Base-by-base conservation (phyloP, 1,284 basidiomycete genomes). In the Paramarasmius palmivorus region DNA sequence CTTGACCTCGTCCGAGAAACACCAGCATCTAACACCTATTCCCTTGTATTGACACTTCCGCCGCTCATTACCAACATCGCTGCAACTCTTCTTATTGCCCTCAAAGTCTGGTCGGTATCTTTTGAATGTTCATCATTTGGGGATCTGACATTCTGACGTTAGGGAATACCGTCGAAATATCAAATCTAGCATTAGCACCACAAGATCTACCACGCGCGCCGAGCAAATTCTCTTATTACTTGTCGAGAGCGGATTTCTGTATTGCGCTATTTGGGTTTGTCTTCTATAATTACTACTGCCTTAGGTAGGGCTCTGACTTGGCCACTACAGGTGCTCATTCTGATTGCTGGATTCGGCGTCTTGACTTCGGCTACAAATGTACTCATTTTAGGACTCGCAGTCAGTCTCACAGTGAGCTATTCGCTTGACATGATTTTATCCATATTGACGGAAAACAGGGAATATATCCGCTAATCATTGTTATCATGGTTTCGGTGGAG, bases 401-500 rank as follows among this genome's bases (percentile, higher is more conserved):
- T 54, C 23, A 54, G 52, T 32, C 46, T 54, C 40, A 54, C 52
- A 37, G 46, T 54, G 14, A 39, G 52, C 49, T 35, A 40, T 10
- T 19, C 29, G 15, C 5, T 22, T 12, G 36, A 51, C 26, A 8
- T 7, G 10, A 25, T 38, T 17, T 9, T 36, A 17, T 6, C 17
- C 23, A 32, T 44, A 51, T 23, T 5, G 10, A 44, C 22, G 29
- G 29, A 32, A 4, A 12, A n/a, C 32, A 56, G 54, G 54, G 54
- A 20, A 52, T 52, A 3, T 56, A 56, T 22, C 54, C 54, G 17
- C 48, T 45, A 7, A 48, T 56, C 34, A 56, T 56, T 22, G 37
- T 56, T 14, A 56, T 56, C 26, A 48, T 56, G 44, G 54, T 56
- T 23, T 52, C 50, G 4, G 42, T 56, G 34, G 50, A 56, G n/a